Evolutionary conservation across 1,284 basidiomycete species (phyloP), one percentile per base, ranked within the genome.

Genomic region (Ganoderma meredithae): DNA sequence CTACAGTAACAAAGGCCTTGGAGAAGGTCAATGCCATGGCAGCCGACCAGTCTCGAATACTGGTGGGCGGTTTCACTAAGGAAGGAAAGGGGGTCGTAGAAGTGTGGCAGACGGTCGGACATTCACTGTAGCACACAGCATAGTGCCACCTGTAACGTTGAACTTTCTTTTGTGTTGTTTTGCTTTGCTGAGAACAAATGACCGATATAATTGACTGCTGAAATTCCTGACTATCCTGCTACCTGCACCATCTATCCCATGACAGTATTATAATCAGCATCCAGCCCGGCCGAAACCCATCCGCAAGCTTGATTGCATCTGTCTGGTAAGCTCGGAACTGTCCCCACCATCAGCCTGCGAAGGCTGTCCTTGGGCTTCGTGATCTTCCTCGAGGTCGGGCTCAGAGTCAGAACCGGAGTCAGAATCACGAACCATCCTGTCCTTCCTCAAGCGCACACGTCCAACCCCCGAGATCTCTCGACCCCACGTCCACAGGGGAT

Each of bases 1-100:
- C 78, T 64, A 79, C 76, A 13, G 77, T 85, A 65, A 82, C 83
- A 25, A 73, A 77, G 52, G 73, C 73, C 15, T 73, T 86, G 56
- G 79, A 82, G 60, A 94, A 93, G 77, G 90, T 91, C 27, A 93
- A 93, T 71, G 81, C 86, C 0, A 74, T 93, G 49, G 74, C 84
- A 47, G 78, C 79, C 0, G 82, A 82, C 61, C 81, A 81, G 0
- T 79, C 81, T 43, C 81, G 80, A 64, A 76, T 91, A 31, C 76
- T 85, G 3, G 78, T 93, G 25, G 92, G 89, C 27, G 92, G 92
- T 6, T 82, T 93, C 59, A 80, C 79, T 15, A 81, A 80, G 66
- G 83, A 85, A 43, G 88, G 85, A 12, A 87, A 84, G 69, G 92
- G 92, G 17, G 71, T 86, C 15, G 83, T 90, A 62, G 90, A 92